phyloP scores from a whole-genome alignment of 208 protist species.

The Phytomonas sp. region DNA sequence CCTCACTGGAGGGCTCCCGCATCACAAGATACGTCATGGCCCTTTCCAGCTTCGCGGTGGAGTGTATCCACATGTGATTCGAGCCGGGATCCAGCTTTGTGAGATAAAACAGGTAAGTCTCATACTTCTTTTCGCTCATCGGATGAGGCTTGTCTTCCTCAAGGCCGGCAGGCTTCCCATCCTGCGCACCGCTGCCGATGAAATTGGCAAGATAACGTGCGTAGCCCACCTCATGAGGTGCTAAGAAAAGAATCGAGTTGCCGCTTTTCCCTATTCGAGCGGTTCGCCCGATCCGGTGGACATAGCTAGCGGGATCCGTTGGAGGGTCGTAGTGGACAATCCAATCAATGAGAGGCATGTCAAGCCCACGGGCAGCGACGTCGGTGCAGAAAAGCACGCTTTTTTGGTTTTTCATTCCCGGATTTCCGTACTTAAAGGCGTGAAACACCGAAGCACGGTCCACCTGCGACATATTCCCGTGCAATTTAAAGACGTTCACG shows the following conservation, averaged over 20 bases:
- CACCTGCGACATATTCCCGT: conserved; percentile 92
- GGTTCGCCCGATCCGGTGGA: conserved; percentile 94
- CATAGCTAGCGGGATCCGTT: conserved; percentile 89
- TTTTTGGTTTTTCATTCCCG: conserved; percentile 36
- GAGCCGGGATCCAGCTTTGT: conserved; percentile 96
- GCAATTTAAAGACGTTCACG: conserved; percentile 87
- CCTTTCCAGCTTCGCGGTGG: conserved; percentile 78
- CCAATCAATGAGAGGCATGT: conserved; percentile 94
- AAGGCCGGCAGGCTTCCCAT: conserved; percentile 7
- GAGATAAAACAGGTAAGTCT: conserved; percentile 80
- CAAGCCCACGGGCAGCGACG: conserved; percentile 91
- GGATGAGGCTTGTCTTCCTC: conserved; percentile 37
- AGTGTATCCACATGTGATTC: conserved; percentile 93
- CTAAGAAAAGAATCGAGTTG: conserved; percentile 90
- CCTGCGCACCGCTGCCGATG: conserved; percentile 45
- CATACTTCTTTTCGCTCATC: conserved; percentile 77
- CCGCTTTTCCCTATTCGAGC: conserved; percentile 92
- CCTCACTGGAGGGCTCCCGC: conserved; percentile 20
- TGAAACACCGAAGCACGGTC: conserved; percentile 90
- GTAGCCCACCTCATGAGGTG: conserved; percentile 87
- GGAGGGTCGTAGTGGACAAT: conserved; percentile 98
- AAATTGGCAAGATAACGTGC: conserved; percentile 79
- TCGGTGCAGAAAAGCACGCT: conserved; percentile 94
- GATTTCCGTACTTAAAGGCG: conserved; percentile 62
- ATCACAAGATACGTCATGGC: conserved; percentile 88